These are phyloP conservation scores for Ophiostoma ulmi DNA, from an alignment of 2,329 filamentous ascomycete species.

Conservation along the genomic window DNA sequence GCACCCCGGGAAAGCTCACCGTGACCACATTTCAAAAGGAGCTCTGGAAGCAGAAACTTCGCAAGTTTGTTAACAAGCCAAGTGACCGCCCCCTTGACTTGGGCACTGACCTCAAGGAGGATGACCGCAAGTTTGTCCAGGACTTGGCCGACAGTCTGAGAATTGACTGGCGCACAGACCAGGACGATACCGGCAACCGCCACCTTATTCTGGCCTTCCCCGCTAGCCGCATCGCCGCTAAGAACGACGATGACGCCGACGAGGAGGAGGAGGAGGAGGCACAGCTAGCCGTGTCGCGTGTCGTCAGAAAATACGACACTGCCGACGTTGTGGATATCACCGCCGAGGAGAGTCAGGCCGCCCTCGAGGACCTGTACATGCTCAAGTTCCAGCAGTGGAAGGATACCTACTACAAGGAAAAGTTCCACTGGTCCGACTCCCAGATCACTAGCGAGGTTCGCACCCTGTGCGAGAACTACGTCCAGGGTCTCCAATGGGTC, in stretches of 20 bases:
- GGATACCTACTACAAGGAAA: constrained; percentile 83
- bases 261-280: constrained; percentile 80
- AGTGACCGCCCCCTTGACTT: constrained; percentile 64
- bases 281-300: constrained; percentile 72
- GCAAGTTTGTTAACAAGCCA: constrained; percentile 72
- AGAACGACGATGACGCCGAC: constrained; percentile 53
- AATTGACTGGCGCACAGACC: constrained; percentile 53
- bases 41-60: constrained; percentile 73
- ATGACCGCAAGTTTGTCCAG: constrained; percentile 89
- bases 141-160: constrained; percentile 65
- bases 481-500: constrained; percentile 96
- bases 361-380: constrained; percentile 80
- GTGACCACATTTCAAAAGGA: constrained; percentile 77
- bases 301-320: constrained; percentile 86
- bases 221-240: constrained; percentile 31
- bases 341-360: constrained; percentile 69
- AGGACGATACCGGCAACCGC: constrained; percentile 52
- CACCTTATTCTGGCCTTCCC: constrained; percentile 50
- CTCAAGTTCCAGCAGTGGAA: constrained; percentile 91
- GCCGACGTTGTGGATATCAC: constrained; percentile 78
- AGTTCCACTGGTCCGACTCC: constrained; percentile 80
- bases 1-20: constrained; percentile 55
- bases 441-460: constrained; percentile 70
- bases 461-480: constrained; percentile 88
- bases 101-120: constrained; percentile 65